A percentile compares a stretch with the other conserved stretches of the same genome.
These are phyloP conservation scores for Acanthochlamys bracteata DNA, from an alignment of 106 monocot species.

Conservation along the genomic window DNA sequence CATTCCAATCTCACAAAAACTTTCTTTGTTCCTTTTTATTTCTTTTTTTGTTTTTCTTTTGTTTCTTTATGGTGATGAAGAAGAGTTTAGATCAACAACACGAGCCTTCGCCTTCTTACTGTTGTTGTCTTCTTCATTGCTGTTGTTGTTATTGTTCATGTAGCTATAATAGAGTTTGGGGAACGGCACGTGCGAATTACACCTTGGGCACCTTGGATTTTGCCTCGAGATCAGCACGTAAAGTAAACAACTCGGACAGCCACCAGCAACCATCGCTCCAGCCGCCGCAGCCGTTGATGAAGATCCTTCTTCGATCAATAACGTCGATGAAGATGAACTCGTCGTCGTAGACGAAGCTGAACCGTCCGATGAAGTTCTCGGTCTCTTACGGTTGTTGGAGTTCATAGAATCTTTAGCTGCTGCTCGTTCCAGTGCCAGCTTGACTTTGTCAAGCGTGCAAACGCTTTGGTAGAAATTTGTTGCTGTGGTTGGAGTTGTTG, in stretches of 20 bases:
- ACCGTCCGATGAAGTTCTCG: too few relatives aligned
- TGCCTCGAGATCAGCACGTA: conserved; percentile 57
- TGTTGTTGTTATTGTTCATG: too few relatives aligned
- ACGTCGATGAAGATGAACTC: conserved; percentile 11
- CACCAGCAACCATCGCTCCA: conserved; percentile 19
- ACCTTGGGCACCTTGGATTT: conserved; percentile 61
- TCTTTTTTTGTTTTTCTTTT: too few relatives aligned
- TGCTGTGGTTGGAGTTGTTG: conserved; percentile 7
- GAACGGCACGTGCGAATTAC: conserved; percentile 35
- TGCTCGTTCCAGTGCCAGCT: conserved; percentile 54
- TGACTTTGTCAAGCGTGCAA: conserved; percentile 67
- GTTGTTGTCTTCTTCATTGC: too few relatives aligned
- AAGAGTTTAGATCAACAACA: too few relatives aligned
- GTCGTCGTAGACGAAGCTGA: conserved; percentile 23
- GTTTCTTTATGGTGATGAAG: too few relatives aligned
- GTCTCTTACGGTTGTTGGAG: neutral
- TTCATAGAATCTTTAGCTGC: conserved; percentile 3
- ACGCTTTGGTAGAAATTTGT: conserved; percentile 49
- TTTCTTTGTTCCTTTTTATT: too few relatives aligned
- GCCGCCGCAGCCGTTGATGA: neutral
- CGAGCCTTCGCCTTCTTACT: too few relatives aligned
- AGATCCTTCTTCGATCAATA: neutral
- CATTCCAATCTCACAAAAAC: too few relatives aligned
- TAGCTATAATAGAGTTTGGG: neutral
- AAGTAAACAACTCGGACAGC: conserved; percentile 59